Evolutionary conservation across 441 rosid genomes (phyloP), one percentile per base, ranked within the genome.

Genomic region (Melastoma candidum): DNA sequence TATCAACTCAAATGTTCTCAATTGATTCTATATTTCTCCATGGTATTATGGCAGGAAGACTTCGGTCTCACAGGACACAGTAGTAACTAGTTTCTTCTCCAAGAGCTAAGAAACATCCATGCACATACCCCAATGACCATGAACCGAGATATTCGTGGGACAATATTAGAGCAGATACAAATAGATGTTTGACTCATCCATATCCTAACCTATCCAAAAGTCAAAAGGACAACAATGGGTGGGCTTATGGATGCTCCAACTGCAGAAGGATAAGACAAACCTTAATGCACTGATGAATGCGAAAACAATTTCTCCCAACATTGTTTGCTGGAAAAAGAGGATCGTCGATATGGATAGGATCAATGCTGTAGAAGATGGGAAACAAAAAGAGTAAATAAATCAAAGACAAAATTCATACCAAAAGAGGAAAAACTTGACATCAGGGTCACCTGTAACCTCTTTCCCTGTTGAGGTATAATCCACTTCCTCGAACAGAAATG

Each of bases 211-310:
- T 17, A 17, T 17, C 22, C 22, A 17, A 17, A 17, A 17, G 22
- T 17, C 1, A 17, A 17, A 17, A 17, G 22, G 22, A 17, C 22
- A 17, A 17, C 22, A 17, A 17, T 17, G 22, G 22, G 22, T 17
- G 22, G 22, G 22, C 22, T 17, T 17, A 17, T 17, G 59, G 43
- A 43, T 66, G 47, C 66, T 47, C 41, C 48, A 56, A 52, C 43
- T 49, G 7, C 44, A 63, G 58, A 45, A 58, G 60, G 41, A 47
- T 50, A 14, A 72, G 44, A 56, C 79, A 65, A 53, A 83, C 99
- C 95, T 93, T 93, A 62, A 88, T 93, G 67, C 99, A 93, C 64
- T 93, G 99, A 80, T 93, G 99, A 80, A 93, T 84, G 12, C 99
- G 84, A 55, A 93, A 93, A 76, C 99, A 93, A 72, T 93, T 93